Evolutionary conservation across 176 grass and related monocot genomes (phyloP).

Genomic region (bread wheat (Triticum aestivum)): IWGSC_CS_RefSeq_v2.1 NC_057804.1:519292815-519293314

Average conservation of each 20-base stretch:
- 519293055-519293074: neutral
- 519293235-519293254: conserved; percentile 76
- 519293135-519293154: neutral
- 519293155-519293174: neutral
- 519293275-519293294: conserved; percentile 82
- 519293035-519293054: neutral
- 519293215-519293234: conserved; percentile 42
- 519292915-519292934: neutral
- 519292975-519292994: neutral
- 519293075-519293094: neutral
- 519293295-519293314: conserved; percentile 80
- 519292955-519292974: neutral
- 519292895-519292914: neutral
- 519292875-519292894: neutral
- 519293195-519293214: neutral
- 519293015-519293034: neutral
- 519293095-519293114: neutral
- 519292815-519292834: neutral
- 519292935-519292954: neutral
- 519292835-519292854: neutral
- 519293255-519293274: conserved; percentile 88
- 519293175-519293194: neutral
- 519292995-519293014: neutral
- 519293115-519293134: neutral
- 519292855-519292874: neutral